Evolutionary conservation across 768 basidiomycete genomes (phyloP).

Genomic region (Termitomyces sp.): DNA sequence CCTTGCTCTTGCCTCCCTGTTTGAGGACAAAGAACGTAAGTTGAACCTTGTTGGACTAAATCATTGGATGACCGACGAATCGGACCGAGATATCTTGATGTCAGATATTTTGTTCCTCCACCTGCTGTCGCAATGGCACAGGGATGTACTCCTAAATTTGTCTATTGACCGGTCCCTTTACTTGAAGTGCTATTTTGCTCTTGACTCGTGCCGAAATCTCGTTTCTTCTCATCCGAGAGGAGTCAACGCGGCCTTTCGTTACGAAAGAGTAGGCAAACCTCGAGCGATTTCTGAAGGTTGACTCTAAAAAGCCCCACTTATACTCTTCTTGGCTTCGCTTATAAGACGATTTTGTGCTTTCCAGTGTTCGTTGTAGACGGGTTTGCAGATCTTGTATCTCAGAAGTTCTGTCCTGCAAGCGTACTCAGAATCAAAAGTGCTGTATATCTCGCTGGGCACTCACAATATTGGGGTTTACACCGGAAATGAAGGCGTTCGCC

Average conservation of each 20-base stretch:
- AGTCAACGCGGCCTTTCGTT: not conserved
- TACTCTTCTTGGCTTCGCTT: constrained; percentile 21
- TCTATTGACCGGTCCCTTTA: constrained; percentile 38
- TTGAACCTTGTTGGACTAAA: not conserved
- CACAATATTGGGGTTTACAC: constrained; percentile 25
- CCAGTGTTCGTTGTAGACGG: constrained; percentile 14
- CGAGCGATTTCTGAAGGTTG: constrained; percentile 21
- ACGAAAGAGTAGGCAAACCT: constrained; percentile 20
- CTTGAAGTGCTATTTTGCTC: constrained; percentile 37
- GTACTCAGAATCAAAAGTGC: not conserved
- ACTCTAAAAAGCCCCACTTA: constrained; percentile 19
- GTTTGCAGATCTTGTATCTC: constrained; percentile 16
- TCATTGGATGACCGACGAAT: constrained; percentile 41
- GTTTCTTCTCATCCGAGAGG: constrained; percentile 2
- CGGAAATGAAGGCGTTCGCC: constrained; percentile 15
- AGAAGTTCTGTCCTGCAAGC: constrained; percentile 8
- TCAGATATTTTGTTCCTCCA: constrained; percentile 37
- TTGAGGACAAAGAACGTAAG: not conserved
- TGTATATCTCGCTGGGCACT: constrained; percentile 2
- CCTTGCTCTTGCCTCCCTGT: constrained; percentile 42
- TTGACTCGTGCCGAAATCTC: constrained; percentile 33
- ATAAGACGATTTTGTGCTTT: constrained; percentile 16
- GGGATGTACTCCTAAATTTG: constrained; percentile 48
- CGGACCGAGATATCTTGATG: constrained; percentile 39
- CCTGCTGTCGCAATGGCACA: constrained; percentile 39